Percentiles rank a stretch among this genome's conserved stretches.
phyloP scores from a whole-genome alignment of 306 rosid species.

The Citrullus colocynthis region DNA sequence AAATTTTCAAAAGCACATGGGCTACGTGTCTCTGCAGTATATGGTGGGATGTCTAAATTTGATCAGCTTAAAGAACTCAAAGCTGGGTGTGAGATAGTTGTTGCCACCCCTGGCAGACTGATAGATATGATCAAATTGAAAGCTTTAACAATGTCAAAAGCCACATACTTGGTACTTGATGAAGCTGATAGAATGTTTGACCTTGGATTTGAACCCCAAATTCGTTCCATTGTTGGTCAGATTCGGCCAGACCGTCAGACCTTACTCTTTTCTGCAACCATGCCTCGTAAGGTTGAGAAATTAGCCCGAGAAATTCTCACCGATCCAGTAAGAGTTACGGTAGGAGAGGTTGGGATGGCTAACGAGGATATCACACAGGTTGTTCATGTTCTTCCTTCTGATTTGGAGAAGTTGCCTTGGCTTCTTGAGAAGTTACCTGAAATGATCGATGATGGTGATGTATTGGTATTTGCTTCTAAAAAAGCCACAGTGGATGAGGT shows the following conservation, averaged over 20 bases:
- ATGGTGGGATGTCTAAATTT: conserved; percentile 98
- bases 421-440: conserved; percentile 70
- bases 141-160: conserved; percentile 74
- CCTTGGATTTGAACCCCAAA: conserved; percentile 98
- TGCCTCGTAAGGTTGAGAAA: conserved; percentile 90
- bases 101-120: conserved; percentile 96
- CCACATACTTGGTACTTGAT: conserved; percentile 90
- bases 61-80: conserved; percentile 95
- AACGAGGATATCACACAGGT: conserved; percentile 97
- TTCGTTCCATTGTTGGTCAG: conserved; percentile 95
- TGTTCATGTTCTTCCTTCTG: conserved; percentile 81
- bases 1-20: conserved; percentile 76
- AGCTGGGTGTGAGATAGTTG: conserved; percentile 94
- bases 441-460: conserved; percentile 89
- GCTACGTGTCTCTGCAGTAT: conserved; percentile 76
- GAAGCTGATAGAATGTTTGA: conserved; percentile 99
- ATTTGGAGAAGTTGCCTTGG: conserved; percentile 81
- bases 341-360: conserved; percentile 98
- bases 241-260: conserved; percentile 98
- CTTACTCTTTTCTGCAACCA: conserved; percentile 87
- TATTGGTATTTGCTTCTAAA: conserved; percentile 84
- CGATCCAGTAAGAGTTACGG: conserved; percentile 83
- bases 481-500: conserved; percentile 92
- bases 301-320: conserved; percentile 86
- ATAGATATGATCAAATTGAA: conserved; percentile 90